These are phyloP conservation scores for Setomelanomma holmii DNA, from an alignment of 2,329 filamentous ascomycete genomes.

Conservation along the genomic window DNA sequence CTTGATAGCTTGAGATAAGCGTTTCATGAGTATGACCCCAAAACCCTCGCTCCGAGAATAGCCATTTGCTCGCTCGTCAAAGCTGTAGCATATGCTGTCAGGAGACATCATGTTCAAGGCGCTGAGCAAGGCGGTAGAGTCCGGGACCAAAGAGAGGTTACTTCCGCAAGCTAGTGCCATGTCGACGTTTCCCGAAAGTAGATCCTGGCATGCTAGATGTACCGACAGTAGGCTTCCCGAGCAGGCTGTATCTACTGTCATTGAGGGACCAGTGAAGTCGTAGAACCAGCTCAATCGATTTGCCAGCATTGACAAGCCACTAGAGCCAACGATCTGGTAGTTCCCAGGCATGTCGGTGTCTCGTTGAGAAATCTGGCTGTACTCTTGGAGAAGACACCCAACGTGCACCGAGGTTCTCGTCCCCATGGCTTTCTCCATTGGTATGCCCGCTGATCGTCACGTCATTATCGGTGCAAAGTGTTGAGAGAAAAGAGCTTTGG, in stretches of 20 bases:
- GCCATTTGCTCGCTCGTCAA: conserved; percentile 64
- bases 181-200: conserved; percentile 15
- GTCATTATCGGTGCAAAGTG: neutral
- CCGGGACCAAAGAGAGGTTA: conserved; percentile 20
- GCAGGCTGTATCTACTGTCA: conserved; percentile 39
- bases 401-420: conserved; percentile 26
- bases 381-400: conserved; percentile 21
- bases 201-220: conserved; percentile 26
- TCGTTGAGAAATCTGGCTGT: conserved; percentile 13
- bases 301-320: conserved; percentile 14
- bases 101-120: conserved; percentile 34
- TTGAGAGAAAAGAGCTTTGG: neutral
- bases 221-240: conserved; percentile 31
- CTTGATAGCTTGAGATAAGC: conserved; percentile 13
- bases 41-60: conserved; percentile 70
- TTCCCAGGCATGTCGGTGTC: conserved; percentile 16
- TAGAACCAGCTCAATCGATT: conserved; percentile 37
- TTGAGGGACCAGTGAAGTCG: conserved; percentile 29
- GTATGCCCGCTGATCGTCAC: conserved; percentile 20
- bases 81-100: conserved; percentile 38
- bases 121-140: conserved; percentile 14
- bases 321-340: conserved; percentile 12
- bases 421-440: conserved; percentile 17
- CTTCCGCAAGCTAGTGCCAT: conserved; percentile 12
- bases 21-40: conserved; percentile 33